Evolutionary conservation across 345 rosid genomes (phyloP), one percentile per base, ranked within the genome.

Genomic region (Rhodamnia rubescens): DNA sequence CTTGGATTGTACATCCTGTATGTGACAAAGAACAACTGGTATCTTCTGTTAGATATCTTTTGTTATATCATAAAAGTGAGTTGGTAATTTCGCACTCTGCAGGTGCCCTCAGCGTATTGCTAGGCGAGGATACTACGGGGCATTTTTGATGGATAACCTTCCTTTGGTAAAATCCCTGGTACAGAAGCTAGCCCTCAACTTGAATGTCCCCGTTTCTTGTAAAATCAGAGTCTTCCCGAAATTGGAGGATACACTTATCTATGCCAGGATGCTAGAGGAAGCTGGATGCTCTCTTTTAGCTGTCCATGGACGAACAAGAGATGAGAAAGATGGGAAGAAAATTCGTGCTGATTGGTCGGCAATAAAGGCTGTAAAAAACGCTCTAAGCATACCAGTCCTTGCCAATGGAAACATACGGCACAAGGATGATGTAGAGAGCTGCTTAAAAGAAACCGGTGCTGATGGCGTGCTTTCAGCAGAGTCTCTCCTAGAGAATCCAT

Each of bases 31-130:
- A 69, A 21, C 24, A 18, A 69, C 47, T 36, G 78, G 36, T 16
- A 36, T 64, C 22, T 32, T 64, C 24, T 32, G 75, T 32, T 64
- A 16, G 50, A 47, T 64, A 64, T 69, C 47, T 32, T 69, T 26
- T 32, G 78, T 18, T 36, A 18, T 36, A 36, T 69, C 47, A 18
- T 16, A 36, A 69, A 69, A 69, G 5, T 36, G 24, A 69, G 24
- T 36, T 18, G 47, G 78, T 69, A 69, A 32, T 2, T 69, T 69
- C 15, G 47, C 78, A 85, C 54, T 85, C 16, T 90, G 64, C 88
- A 97, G 99, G 82, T 97, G 99, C 88, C 99, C 99, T 80, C 98
- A 96, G 87, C 98, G 98, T 54, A 93, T 97, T 82, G 99, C 99
- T 5, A 91, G 88, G 88, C 90, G 98, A 64, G 99, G 99, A 32